These are phyloP conservation scores for Apiotrichum porosum DNA, from an alignment of 1,284 basidiomycete species.

Conservation along the genomic window DNA sequence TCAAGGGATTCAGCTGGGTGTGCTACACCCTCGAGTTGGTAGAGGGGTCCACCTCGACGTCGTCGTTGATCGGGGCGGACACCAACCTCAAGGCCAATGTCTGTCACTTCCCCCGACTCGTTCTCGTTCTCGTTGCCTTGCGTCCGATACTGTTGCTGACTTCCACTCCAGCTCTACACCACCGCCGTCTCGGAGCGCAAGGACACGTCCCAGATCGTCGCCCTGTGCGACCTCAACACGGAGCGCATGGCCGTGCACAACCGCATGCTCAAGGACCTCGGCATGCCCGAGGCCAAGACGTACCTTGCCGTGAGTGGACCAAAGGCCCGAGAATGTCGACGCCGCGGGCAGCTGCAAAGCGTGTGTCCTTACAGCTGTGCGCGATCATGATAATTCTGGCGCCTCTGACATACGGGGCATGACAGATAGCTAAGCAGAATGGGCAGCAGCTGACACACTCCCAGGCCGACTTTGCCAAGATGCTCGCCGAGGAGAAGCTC, in stretches of 20 bases:
- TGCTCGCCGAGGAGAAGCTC: slow-evolving; percentile 54
- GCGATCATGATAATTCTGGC: no score
- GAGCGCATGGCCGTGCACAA: slow-evolving; percentile 55
- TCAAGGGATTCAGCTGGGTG: no score
- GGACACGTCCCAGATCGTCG: slow-evolving; percentile 46
- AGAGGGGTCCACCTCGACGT: no score
- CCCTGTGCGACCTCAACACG: slow-evolving; percentile 55
- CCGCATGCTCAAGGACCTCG: slow-evolving; percentile 48
- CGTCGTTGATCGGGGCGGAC: no score
- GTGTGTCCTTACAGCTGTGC: not conserved
- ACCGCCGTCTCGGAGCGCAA: slow-evolving; percentile 29
- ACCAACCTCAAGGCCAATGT: no score
- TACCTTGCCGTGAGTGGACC: slow-evolving; percentile 25
- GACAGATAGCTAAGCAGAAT: no score
- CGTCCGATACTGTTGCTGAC: no score
- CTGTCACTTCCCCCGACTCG: no score
- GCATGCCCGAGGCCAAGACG: slow-evolving; percentile 36
- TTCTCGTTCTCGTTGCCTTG: no score
- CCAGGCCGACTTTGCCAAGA: slow-evolving; percentile 51
- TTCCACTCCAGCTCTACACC: slow-evolving; percentile 31
- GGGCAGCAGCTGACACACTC: not conserved
- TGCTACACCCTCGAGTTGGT: no score
- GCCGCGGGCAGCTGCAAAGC: slow-evolving; percentile 10
- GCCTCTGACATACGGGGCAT: no score
- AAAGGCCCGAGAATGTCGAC: no score